Evolutionary conservation across 2,329 filamentous ascomycete genomes (phyloP).

Genomic region (Colletotrichum gigasporum): DNA sequence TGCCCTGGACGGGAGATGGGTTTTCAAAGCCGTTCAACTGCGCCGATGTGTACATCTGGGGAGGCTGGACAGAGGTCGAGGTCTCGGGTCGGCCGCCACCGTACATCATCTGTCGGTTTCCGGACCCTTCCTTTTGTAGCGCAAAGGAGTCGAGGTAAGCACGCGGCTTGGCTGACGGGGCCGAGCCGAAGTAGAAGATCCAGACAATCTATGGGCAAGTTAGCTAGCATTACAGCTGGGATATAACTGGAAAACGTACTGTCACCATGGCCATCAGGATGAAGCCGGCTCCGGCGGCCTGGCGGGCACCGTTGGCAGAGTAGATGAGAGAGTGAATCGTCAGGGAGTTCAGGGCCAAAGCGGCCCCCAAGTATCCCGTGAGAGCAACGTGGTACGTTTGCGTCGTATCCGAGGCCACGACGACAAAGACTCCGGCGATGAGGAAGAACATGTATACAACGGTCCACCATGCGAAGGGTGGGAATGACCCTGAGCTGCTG

Average conservation of each 20-base stretch:
- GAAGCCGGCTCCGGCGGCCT: conserved; percentile 91
- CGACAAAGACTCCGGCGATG: conserved; percentile 81
- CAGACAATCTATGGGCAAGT: conserved; percentile 77
- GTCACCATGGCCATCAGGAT: conserved; percentile 93
- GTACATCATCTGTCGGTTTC: conserved; percentile 75
- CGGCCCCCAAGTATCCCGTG: conserved; percentile 85
- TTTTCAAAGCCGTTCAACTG: conserved; percentile 97
- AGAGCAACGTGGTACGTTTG: conserved; percentile 93
- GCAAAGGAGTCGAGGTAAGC: conserved; percentile 96
- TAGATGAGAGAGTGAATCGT: conserved; percentile 90
- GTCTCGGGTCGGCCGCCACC: conserved; percentile 85
- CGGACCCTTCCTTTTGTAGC: conserved; percentile 86
- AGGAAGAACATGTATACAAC: conserved; percentile 86
- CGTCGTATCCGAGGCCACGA: conserved; percentile 84
- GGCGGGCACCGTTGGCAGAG: conserved; percentile 73
- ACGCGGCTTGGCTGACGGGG: conserved; percentile 84
- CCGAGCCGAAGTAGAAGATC: conserved; percentile 99
- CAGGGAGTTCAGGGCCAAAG: conserved; percentile 85
- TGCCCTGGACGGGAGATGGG: conserved; percentile 82
- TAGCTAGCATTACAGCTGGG: not conserved
- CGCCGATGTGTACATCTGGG: conserved; percentile 97
- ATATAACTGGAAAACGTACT: conserved; percentile 62
- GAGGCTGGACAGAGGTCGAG: conserved; percentile 78
- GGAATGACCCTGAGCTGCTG: conserved; percentile 62
- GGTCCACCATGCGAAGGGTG: conserved; percentile 93